A percentile compares a stretch with the other conserved stretches of the same genome.
Conservation (phyloP, 2,329 filamentous ascomycete genomes). For the Botrytis byssoidea region DNA sequence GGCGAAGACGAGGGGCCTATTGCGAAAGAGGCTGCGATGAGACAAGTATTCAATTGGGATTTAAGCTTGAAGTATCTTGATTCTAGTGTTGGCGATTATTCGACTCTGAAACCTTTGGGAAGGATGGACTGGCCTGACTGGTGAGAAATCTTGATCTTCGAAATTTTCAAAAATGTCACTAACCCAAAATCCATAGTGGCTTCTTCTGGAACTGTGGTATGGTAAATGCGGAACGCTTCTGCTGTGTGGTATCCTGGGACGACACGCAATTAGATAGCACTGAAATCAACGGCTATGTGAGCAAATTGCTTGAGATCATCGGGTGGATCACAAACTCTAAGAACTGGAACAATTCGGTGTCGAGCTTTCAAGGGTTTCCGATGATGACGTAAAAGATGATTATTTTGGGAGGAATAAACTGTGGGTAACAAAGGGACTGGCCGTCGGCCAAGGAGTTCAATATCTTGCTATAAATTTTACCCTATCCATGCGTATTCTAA, state of each 20-base stretch:
- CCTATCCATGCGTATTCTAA: neutral
- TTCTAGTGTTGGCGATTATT: neutral
- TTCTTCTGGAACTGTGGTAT: slow-evolving; percentile 12
- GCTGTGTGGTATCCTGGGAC: neutral
- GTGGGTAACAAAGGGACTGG: neutral
- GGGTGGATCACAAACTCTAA: neutral
- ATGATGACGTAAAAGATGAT: neutral
- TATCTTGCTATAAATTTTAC: neutral
- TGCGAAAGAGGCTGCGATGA: neutral
- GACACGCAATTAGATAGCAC: neutral
- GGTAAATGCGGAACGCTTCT: neutral
- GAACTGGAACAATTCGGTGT: slow-evolving; percentile 5
- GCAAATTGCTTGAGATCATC: slow-evolving; percentile 12
- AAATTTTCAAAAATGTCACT: neutral
- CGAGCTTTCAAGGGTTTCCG: slow-evolving; percentile 11
- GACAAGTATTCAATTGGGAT: slow-evolving; percentile 1
- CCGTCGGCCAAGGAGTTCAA: neutral
- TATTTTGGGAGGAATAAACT: neutral
- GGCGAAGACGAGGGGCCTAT: neutral
- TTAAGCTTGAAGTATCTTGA: neutral
- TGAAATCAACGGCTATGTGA: neutral
- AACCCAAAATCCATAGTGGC: neutral
- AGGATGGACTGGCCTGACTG: slow-evolving; percentile 9
- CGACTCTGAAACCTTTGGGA: neutral
- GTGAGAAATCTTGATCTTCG: neutral